These are phyloP conservation scores for Gynostemma pentaphyllum DNA, from an alignment of 306 rosid species.

Conservation along the genomic window DNA sequence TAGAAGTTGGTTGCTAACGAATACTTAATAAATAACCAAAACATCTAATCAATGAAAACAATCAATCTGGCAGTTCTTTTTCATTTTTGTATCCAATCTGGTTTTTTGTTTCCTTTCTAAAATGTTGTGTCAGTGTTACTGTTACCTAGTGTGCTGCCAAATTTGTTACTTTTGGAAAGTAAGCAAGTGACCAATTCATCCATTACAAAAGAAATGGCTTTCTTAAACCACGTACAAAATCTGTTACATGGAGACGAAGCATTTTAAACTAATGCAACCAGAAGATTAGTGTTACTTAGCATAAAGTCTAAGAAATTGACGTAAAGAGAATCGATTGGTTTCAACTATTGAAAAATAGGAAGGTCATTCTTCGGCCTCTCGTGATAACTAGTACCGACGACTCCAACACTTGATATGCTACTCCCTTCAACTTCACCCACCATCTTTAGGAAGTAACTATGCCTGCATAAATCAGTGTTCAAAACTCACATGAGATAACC, in stretches of 20 bases:
- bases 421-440: constrained; percentile 41
- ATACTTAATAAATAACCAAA: too few species aligned
- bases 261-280: background rate
- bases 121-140: too few species aligned
- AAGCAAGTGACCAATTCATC: too few species aligned
- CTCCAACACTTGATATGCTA: constrained; percentile 27
- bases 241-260: background rate
- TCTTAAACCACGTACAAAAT: background rate
- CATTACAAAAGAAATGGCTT: background rate
- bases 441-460: constrained; percentile 89
- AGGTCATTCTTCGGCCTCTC: constrained; percentile 41
- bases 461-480: constrained; percentile 52
- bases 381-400: constrained; percentile 16
- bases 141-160: too few species aligned
- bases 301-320: background rate
- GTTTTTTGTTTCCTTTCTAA: too few species aligned
- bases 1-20: too few species aligned
- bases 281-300: background rate
- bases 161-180: too few species aligned
- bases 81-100: too few species aligned
- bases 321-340: background rate
- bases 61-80: too few species aligned
- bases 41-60: too few species aligned
- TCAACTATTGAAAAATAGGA: constrained; percentile 51
- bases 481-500: constrained; percentile 14